Percentiles rank a stretch among this genome's conserved stretches.
These are phyloP conservation scores for Calonectria montana DNA, from an alignment of 2,329 filamentous ascomycete species.

Conservation along the genomic window DNA sequence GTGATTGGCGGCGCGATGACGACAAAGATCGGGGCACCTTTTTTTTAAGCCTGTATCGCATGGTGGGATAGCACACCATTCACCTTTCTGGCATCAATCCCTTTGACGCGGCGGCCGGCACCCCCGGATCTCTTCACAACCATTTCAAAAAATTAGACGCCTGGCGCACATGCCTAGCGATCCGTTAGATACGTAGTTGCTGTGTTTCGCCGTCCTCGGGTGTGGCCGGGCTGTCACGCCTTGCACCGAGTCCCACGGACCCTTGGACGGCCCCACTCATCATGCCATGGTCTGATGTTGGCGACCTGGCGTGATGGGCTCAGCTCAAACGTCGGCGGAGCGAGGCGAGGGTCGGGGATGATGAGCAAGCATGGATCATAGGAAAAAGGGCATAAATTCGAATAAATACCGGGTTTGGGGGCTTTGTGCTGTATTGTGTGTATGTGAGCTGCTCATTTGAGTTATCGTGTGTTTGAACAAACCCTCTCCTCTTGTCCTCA, in stretches of 20 bases:
- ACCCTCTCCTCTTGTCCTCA: background rate
- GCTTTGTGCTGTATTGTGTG: slow-evolving; percentile 11
- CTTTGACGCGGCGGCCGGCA: slow-evolving; percentile 1
- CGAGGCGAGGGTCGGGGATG: slow-evolving; percentile 42
- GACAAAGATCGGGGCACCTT: slow-evolving; percentile 15
- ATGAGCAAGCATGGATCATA: slow-evolving; percentile 10
- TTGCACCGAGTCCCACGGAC: slow-evolving; percentile 36
- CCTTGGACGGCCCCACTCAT: slow-evolving; percentile 41
- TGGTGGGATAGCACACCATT: slow-evolving; percentile 1
- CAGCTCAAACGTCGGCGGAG: slow-evolving; percentile 38
- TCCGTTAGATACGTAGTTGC: background rate
- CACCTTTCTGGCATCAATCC: background rate
- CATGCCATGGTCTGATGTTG: slow-evolving; percentile 44
- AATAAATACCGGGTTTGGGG: slow-evolving; percentile 39
- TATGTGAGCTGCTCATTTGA: slow-evolving; percentile 17
- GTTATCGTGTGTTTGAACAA: slow-evolving; percentile 1
- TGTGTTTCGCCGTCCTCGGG: slow-evolving; percentile 32
- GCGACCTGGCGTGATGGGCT: slow-evolving; percentile 44
- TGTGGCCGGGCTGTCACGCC: slow-evolving; percentile 37
- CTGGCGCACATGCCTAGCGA: background rate
- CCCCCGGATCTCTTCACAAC: background rate
- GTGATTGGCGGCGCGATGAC: slow-evolving; percentile 24
- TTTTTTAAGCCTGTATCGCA: background rate
- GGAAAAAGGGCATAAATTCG: slow-evolving; percentile 21
- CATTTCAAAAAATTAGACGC: background rate